These are phyloP conservation scores for Scheffersomyces quercinus DNA, from an alignment of 1,139 yeast genomes.

Conservation along the genomic window DNA sequence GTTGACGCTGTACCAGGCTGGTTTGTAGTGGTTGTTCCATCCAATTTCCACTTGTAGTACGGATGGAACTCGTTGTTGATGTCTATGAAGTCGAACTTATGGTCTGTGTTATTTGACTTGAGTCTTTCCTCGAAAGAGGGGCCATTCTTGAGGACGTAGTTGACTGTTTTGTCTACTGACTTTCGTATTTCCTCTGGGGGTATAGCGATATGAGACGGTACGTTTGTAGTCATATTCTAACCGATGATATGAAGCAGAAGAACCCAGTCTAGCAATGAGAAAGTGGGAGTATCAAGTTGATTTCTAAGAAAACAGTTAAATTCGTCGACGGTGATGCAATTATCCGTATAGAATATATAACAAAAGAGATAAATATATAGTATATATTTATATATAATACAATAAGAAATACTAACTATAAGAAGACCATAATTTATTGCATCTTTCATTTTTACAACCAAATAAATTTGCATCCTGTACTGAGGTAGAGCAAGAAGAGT, in stretches of 20 bases:
- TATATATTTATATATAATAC: too few relatives aligned
- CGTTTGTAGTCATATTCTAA: not conserved
- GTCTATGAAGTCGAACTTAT: conserved; percentile 64
- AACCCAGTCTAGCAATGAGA: too few relatives aligned
- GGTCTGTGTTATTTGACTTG: conserved; percentile 43
- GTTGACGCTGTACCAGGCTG: not conserved
- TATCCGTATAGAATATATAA: too few relatives aligned
- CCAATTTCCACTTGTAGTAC: conserved; percentile 52
- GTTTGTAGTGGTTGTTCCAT: conserved; percentile 2
- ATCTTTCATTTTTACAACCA: too few relatives aligned
- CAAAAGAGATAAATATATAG: too few relatives aligned
- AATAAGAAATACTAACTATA: too few relatives aligned
- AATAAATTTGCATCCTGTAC: too few relatives aligned
- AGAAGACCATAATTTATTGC: too few relatives aligned
- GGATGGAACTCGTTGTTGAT: conserved; percentile 54
- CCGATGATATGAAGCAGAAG: not conserved
- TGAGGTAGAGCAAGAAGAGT: too few relatives aligned
- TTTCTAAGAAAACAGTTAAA: too few relatives aligned
- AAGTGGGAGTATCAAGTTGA: too few relatives aligned
- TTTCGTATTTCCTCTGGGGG: conserved; percentile 61
- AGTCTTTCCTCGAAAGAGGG: conserved; percentile 62
- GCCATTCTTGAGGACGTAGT: conserved; percentile 72
- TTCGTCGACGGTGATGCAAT: too few relatives aligned
- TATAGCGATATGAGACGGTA: conserved; percentile 45
- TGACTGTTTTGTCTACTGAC: conserved; percentile 71